Conservation (phyloP, 2,329 filamentous ascomycete species). For the Tetracladium maxilliforme region DNA sequence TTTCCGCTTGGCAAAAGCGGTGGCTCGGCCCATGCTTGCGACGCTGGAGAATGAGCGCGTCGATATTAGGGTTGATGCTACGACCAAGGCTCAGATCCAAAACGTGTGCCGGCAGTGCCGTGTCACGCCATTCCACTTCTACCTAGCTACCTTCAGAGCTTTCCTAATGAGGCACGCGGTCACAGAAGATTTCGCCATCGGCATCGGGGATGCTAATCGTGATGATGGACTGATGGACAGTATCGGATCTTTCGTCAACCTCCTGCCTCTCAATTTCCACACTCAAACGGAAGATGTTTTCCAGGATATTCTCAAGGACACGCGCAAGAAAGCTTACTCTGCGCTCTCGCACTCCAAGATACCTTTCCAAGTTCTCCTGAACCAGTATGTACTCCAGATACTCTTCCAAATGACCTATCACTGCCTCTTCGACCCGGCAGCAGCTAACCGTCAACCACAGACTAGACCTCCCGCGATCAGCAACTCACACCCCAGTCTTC, state of each 20-base stretch:
- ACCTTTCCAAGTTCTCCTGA: conserved; percentile 8
- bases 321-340: conserved; percentile 6
- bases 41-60: conserved; percentile 8
- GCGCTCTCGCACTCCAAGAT: conserved; percentile 8
- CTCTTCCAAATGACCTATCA: conserved; percentile 1
- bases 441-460: conserved; percentile 1
- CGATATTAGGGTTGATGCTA: conserved; percentile 5
- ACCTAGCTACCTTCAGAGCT: conserved; percentile 22
- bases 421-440: too few species aligned
- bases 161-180: conserved; percentile 19
- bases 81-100: conserved; percentile 10
- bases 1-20: conserved; percentile 13
- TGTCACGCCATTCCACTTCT: conserved; percentile 28
- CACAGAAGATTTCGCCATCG: conserved; percentile 26
- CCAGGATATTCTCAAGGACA: conserved; percentile 12
- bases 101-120: conserved; percentile 9
- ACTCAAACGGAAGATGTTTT: conserved; percentile 12
- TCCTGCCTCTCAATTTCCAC: conserved; percentile 27
- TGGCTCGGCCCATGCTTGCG: conserved; percentile 8
- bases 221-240: conserved; percentile 15
- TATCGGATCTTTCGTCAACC: conserved; percentile 31
- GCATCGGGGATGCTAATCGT: conserved; percentile 28
- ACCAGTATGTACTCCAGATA: too few species aligned
- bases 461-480: conserved; percentile 7
- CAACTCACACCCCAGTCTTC: conserved; percentile 7